A percentile compares a stretch with the other conserved stretches of the same genome.
These are phyloP conservation scores for Capronia epimyces DNA, from an alignment of 2,329 filamentous ascomycete genomes.

Conservation along the genomic window DNA sequence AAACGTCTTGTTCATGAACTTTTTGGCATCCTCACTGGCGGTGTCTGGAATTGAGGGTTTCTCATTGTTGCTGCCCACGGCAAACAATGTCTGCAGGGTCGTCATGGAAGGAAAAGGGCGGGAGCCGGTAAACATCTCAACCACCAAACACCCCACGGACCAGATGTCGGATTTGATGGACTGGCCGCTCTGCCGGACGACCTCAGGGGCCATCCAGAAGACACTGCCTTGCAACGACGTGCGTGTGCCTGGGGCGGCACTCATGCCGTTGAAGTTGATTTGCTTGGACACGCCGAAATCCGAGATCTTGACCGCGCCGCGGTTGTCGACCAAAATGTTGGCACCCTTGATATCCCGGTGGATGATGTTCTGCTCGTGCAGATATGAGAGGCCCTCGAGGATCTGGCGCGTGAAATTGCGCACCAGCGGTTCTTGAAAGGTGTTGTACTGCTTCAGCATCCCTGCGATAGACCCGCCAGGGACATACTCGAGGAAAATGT, in stretches of 20 bases:
- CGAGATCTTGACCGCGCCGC: constrained; percentile 97
- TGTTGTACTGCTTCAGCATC: constrained; percentile 98
- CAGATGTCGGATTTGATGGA: constrained; percentile 98
- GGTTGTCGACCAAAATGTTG: constrained; percentile 98
- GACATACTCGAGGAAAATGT: constrained; percentile 99
- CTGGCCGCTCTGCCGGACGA: constrained; percentile 95
- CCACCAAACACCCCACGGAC: constrained; percentile 92
- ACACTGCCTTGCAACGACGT: constrained; percentile 90
- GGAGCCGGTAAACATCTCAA: constrained; percentile 97
- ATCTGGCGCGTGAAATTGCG: constrained; percentile 97
- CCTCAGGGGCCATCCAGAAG: constrained; percentile 99
- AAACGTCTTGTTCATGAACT: constrained; percentile 83
- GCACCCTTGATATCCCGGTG: constrained; percentile 98
- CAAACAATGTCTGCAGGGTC: constrained; percentile 96
- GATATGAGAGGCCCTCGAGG: constrained; percentile 81
- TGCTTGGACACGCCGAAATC: constrained; percentile 95
- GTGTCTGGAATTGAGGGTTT: constrained; percentile 82
- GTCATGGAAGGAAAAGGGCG: constrained; percentile 97
- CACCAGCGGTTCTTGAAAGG: constrained; percentile 85
- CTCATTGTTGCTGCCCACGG: constrained; percentile 84
- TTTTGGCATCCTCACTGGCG: constrained; percentile 75
- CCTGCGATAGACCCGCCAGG: constrained; percentile 94
- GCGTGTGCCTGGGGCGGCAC: constrained; percentile 72
- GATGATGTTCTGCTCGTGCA: constrained; percentile 92
- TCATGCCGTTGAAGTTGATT: constrained; percentile 29